Evolutionary conservation across 495 filamentous ascomycete genomes (phyloP), one percentile per base, ranked within the genome.

Genomic region (Amphirosellinia nigrospora): DNA sequence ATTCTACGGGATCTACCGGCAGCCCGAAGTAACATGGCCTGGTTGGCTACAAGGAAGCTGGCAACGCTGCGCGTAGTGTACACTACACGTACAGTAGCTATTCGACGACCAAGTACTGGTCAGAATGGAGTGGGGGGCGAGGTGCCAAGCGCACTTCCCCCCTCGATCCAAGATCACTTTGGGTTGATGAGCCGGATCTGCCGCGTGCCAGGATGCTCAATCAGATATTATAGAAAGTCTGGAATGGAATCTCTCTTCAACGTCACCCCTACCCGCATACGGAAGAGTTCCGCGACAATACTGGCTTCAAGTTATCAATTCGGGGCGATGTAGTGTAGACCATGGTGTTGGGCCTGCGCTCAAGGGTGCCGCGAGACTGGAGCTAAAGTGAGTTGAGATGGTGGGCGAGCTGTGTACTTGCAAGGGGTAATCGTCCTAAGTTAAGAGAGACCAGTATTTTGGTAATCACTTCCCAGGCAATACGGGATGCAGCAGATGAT

Each of bases 141-240:
- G 48, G 16, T 70, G 68, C 68, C 68, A 70, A 70, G 68, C 60
- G 34, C 26, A 63, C n/a, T 48, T 43, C 30, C 48, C 58, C 67
- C 59, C 45, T 64, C 32, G 60, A 70, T 64, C 60, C 68, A 45
- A 55, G 59, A 69, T 69, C 66, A 69, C 66, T 30, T 53, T 43
- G 52, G 50, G 64, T 28, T 67, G 64, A 52, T 58, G 50, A 59
- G 30, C 64, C 52, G 64, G 64, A 67, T 67, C 64, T 67, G 38
- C 64, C 50, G 38, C 26, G 26, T 30, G 53, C 50, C 30, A 59
- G 48, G 64, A 41, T 66, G 16, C 41, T 64, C 41, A 46, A 41
- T 41, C 28, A 66, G 32, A 53, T 30, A 66, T 11, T 41, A 61
- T 19, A 36, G 19, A 28, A 23, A 60, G 28, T 45, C 41, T 59